A percentile compares a stretch with the other conserved stretches of the same genome.
Evolutionary conservation across 2,329 filamentous ascomycete species (phyloP).

Genomic region (Dactylella cylindrospora): DNA sequence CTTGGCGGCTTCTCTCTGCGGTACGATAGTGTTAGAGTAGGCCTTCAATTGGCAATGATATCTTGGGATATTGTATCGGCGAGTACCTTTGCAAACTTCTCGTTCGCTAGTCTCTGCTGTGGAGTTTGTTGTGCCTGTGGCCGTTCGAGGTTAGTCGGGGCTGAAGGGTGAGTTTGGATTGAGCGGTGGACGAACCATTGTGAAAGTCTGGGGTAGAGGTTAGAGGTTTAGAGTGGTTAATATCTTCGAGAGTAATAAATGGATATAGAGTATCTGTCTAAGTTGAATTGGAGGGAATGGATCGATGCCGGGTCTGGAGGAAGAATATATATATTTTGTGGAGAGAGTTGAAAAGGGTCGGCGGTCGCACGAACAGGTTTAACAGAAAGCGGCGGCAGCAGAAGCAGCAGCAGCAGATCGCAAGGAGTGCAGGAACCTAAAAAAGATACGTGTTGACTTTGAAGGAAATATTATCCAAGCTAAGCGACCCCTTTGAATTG

Average conservation of each 20-base stretch:
- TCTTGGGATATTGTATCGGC: neutral
- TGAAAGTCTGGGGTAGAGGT: constrained; percentile 1
- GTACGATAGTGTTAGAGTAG: neutral
- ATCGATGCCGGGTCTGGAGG: neutral
- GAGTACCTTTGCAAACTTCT: constrained; percentile 66
- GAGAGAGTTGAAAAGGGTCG: too few species aligned
- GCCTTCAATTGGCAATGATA: neutral
- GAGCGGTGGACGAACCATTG: constrained; percentile 14
- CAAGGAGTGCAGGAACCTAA: constrained; percentile 3
- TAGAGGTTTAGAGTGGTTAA: neutral
- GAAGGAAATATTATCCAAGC: too few species aligned
- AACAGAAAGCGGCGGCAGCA: too few species aligned
- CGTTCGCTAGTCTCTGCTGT: constrained; percentile 77
- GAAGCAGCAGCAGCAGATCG: constrained; percentile 6
- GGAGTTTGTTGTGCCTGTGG: constrained; percentile 72
- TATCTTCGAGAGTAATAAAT: constrained; percentile 2
- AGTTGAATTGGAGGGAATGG: neutral
- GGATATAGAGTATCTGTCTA: too few species aligned
- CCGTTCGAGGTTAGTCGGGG: constrained; percentile 7
- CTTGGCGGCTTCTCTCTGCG: constrained; percentile 64
- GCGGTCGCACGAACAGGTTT: too few species aligned
- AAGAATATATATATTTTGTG: neutral
- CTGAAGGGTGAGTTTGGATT: neutral
- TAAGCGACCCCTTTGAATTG: too few species aligned
- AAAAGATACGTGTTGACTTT: constrained; percentile 44